Conservation (phyloP, 805 yeast genomes). For the Lipomyces oligophaga region DNA sequence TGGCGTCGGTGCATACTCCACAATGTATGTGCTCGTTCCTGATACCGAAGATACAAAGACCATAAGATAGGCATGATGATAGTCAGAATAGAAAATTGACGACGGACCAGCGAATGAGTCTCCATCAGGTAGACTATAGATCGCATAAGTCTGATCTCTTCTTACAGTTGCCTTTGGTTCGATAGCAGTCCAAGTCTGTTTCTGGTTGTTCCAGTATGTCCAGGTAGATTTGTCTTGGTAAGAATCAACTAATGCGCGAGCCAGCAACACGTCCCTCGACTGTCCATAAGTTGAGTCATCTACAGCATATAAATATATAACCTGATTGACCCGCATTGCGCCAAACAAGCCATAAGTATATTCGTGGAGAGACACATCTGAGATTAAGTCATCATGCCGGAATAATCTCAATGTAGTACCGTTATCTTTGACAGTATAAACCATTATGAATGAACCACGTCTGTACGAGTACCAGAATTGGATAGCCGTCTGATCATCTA, state of each 20-base stretch:
- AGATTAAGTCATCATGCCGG: conserved; percentile 1
- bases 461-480: conserved; percentile 12
- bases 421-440: conserved; percentile 2
- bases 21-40: background rate
- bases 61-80: conserved; percentile 10
- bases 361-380: background rate
- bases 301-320: conserved; percentile 3
- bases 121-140: background rate
- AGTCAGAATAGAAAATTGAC: conserved; percentile 10
- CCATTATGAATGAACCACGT: conserved; percentile 3
- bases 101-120: conserved; percentile 3
- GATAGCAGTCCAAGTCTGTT: conserved; percentile 3
- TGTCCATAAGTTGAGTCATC: conserved; percentile 1
- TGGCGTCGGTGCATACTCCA: conserved; percentile 10
- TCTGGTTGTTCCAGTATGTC: conserved; percentile 9
- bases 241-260: conserved; percentile 5
- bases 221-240: conserved; percentile 5
- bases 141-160: background rate
- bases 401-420: conserved; percentile 3
- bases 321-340: conserved; percentile 2
- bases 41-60: conserved; percentile 4
- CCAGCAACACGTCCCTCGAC: conserved; percentile 5
- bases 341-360: conserved; percentile 9
- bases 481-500: conserved; percentile 1
- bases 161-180: conserved; percentile 6